Conservation (phyloP, 306 rosid species). For the Acacia melanoxylon region DNA sequence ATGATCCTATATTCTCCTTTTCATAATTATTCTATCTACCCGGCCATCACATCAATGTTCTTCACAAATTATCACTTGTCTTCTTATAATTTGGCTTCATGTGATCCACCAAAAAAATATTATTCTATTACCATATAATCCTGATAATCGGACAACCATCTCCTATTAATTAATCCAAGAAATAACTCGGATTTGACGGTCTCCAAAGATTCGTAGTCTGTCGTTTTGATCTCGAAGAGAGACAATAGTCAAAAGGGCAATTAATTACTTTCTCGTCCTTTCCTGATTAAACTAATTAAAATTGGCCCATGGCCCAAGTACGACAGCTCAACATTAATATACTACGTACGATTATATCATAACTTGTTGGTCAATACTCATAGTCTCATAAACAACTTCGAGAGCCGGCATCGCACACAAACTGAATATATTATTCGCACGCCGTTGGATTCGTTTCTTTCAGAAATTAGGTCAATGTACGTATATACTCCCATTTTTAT, state of each 20-base stretch:
- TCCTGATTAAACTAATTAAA: background rate
- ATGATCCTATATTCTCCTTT: background rate
- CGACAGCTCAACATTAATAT: background rate
- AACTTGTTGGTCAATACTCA: background rate
- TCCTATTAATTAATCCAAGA: background rate
- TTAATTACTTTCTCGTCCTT: background rate
- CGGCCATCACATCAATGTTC: background rate
- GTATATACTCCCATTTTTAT: too few species aligned
- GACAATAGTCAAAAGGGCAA: background rate
- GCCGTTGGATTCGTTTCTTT: background rate
- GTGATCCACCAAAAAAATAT: too few species aligned
- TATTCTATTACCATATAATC: background rate
- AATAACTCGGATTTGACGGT: background rate
- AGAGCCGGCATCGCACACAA: background rate
- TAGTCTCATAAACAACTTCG: background rate
- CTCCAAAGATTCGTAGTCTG: background rate
- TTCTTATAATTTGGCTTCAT: too few species aligned
- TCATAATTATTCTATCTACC: background rate
- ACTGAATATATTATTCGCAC: background rate
- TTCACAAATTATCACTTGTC: background rate
- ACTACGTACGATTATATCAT: background rate
- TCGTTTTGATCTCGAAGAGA: background rate
- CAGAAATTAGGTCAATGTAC: background rate
- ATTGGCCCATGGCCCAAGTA: background rate
- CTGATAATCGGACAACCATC: background rate